phyloP scores from a whole-genome alignment of 805 yeast species.

The Zygosaccharomyces siamensis region DNA sequence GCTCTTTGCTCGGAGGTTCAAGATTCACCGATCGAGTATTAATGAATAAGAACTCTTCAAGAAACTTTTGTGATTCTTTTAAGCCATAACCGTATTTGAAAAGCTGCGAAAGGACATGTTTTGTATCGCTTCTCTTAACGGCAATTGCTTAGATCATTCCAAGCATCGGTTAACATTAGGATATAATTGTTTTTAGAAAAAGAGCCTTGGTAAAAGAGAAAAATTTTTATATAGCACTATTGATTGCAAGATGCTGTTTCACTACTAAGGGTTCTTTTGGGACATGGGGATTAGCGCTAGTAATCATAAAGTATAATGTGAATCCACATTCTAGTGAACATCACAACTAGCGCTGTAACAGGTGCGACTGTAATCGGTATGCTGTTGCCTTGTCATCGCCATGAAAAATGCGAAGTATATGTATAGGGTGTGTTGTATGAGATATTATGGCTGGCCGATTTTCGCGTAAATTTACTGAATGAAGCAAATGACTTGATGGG shows the following conservation, averaged over 20 bases:
- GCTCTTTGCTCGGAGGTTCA: conserved; percentile 6
- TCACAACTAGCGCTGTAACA: background rate
- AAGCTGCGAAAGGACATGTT: background rate
- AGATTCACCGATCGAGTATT: conserved; percentile 6
- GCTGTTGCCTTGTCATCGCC: background rate
- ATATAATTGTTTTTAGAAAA: background rate
- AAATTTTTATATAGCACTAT: background rate
- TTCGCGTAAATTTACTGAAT: conserved; percentile 7
- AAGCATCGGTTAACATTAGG: background rate
- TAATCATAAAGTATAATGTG: background rate
- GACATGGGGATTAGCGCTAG: background rate
- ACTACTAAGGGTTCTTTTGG: background rate
- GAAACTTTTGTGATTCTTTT: background rate
- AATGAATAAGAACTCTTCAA: background rate
- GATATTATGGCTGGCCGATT: conserved; percentile 4
- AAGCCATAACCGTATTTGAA: background rate
- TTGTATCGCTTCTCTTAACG: background rate
- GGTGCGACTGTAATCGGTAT: background rate
- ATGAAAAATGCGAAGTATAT: background rate
- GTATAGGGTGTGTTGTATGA: background rate
- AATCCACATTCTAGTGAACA: background rate
- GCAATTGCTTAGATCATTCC: background rate
- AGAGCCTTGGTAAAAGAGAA: background rate
- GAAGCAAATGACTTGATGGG: conserved; percentile 2
- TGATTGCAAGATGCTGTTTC: background rate